These are phyloP conservation scores for Aspergillus ellipticus DNA, from an alignment of 495 filamentous ascomycete species.

Conservation along the genomic window DNA sequence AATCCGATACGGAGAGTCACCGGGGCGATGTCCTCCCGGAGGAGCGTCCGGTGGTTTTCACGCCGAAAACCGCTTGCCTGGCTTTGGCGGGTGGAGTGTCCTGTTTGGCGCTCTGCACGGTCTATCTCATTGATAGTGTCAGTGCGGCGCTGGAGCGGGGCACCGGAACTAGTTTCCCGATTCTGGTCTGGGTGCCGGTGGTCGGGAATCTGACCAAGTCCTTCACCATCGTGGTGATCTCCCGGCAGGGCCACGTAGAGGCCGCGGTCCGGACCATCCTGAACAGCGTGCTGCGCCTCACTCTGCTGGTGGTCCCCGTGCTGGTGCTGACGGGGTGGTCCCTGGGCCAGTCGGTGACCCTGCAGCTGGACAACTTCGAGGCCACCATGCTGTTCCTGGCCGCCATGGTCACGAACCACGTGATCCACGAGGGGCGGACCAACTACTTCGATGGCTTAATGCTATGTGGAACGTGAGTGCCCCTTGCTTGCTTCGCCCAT, in stretches of 20 bases:
- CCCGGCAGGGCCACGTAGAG: conserved; percentile 21
- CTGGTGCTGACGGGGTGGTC: conserved; percentile 38
- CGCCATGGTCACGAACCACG: conserved; percentile 29
- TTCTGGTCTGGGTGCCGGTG: conserved; percentile 23
- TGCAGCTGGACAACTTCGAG: conserved; percentile 36
- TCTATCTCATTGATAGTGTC: conserved; percentile 24
- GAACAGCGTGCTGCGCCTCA: conserved; percentile 23
- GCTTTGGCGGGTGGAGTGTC: conserved; percentile 14
- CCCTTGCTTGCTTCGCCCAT: not conserved
- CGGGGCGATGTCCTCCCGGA: not conserved
- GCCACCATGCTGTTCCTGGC: conserved; percentile 31
- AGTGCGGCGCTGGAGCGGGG: conserved; percentile 10
- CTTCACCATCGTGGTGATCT: conserved; percentile 15
- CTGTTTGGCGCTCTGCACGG: conserved; percentile 20
- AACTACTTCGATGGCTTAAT: conserved; percentile 53
- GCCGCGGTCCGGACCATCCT: conserved; percentile 23
- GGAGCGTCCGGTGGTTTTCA: not conserved
- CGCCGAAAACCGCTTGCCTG: conserved; percentile 8
- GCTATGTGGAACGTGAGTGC: conserved; percentile 24
- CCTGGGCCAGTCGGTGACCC: conserved; percentile 25
- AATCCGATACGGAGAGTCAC: not conserved
- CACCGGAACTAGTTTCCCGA: conserved; percentile 22
- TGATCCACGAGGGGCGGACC: conserved; percentile 63
- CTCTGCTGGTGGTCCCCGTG: conserved; percentile 34
- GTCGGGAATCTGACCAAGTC: conserved; percentile 26